Conservation (phyloP, 2,329 filamentous ascomycete species). For the Penicillium palitans region DNA sequence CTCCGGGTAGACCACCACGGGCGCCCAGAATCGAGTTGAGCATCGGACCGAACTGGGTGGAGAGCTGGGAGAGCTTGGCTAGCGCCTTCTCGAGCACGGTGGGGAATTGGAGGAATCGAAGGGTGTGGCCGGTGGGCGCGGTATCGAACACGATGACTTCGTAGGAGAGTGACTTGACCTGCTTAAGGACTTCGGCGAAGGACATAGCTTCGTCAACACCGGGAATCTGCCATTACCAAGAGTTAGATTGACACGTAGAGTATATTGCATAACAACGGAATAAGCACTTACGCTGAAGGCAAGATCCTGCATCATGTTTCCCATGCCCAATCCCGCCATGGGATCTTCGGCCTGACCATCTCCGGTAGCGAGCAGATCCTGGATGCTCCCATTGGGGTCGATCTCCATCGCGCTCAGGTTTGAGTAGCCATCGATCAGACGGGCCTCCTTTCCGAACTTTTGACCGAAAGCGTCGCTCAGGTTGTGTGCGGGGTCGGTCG, state of each 20-base stretch:
- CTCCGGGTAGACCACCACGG: slow-evolving; percentile 76
- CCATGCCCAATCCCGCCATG: slow-evolving; percentile 70
- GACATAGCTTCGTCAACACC: slow-evolving; percentile 99
- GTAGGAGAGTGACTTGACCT: slow-evolving; percentile 98
- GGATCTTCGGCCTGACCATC: slow-evolving; percentile 62
- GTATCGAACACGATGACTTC: slow-evolving; percentile 99
- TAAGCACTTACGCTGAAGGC: slow-evolving; percentile 76
- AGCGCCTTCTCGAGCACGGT: slow-evolving; percentile 97
- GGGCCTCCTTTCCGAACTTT: slow-evolving; percentile 98
- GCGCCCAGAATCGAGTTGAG: slow-evolving; percentile 88
- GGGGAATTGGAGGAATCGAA: slow-evolving; percentile 97
- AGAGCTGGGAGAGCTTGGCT: slow-evolving; percentile 94
- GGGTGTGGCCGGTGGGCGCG: slow-evolving; percentile 93
- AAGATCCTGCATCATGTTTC: slow-evolving; percentile 97
- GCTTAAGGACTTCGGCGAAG: slow-evolving; percentile 97
- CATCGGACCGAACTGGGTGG: slow-evolving; percentile 91
- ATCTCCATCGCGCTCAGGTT: slow-evolving; percentile 99
- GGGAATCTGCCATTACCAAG: slow-evolving; percentile 66
- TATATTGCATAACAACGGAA: neutral
- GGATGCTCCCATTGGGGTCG: slow-evolving; percentile 95
- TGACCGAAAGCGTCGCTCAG: slow-evolving; percentile 96
- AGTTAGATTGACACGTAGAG: slow-evolving; percentile 13
- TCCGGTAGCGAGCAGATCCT: slow-evolving; percentile 84
- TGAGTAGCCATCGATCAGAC: slow-evolving; percentile 84
- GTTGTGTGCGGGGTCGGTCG: slow-evolving; percentile 97